phyloP scores from a whole-genome alignment of 1,139 yeast species.

The Geotrichum europaeum region DNA sequence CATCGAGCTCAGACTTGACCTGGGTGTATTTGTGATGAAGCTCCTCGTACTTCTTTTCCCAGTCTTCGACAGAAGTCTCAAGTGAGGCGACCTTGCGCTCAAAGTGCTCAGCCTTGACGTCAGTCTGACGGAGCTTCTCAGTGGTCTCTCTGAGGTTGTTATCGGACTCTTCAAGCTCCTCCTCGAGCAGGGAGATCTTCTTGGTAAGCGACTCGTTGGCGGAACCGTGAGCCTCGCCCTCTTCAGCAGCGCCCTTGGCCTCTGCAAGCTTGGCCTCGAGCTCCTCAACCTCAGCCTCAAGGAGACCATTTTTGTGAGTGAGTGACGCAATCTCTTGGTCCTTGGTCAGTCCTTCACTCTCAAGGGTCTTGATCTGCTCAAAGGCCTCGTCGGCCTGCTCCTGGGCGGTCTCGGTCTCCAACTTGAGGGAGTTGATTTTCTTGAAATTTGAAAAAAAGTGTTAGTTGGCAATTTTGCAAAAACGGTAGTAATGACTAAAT shows the following conservation, averaged over 20 bases:
- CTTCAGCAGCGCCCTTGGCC: constrained; percentile 86
- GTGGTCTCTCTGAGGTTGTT: constrained; percentile 89
- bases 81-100: constrained; percentile 91
- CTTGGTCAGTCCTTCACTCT: constrained; percentile 84
- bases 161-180: constrained; percentile 89
- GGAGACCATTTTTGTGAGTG: constrained; percentile 83
- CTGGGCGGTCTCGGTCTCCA: constrained; percentile 96
- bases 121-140: constrained; percentile 90
- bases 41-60: constrained; percentile 91
- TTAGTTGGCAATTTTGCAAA: constrained; percentile 8
- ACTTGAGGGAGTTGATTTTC: constrained; percentile 86
- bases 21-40: constrained; percentile 70
- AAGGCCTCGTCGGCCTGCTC: constrained; percentile 88
- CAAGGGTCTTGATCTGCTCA: constrained; percentile 77
- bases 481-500: neutral
- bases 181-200: constrained; percentile 89
- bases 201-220: constrained; percentile 86
- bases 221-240: constrained; percentile 82
- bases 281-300: constrained; percentile 88
- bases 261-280: constrained; percentile 74
- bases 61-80: constrained; percentile 86
- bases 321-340: constrained; percentile 93
- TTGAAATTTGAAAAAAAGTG: constrained; percentile 26
- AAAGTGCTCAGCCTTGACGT: constrained; percentile 92
- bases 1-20: constrained; percentile 88